These are phyloP conservation scores for Coffea humblotiana DNA, from an alignment of 305 asterid genomes.

Conservation along the genomic window DNA sequence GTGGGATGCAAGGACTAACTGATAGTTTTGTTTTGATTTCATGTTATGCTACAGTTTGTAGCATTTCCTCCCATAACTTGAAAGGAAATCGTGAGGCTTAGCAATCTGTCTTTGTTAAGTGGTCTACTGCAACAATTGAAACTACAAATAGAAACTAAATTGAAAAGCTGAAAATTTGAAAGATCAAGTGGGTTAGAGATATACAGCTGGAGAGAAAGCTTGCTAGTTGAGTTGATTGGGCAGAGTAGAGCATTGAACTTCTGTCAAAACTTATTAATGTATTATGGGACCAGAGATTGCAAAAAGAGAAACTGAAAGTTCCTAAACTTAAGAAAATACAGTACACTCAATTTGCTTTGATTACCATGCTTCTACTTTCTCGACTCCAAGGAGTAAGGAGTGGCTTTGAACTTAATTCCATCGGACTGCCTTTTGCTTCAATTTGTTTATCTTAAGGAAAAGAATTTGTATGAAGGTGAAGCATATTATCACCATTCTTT, in stretches of 20 bases:
- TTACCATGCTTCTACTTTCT: neutral
- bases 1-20: neutral
- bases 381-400: neutral
- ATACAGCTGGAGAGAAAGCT: too few relatives aligned
- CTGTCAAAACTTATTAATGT: neutral
- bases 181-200: neutral
- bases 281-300: neutral
- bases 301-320: neutral
- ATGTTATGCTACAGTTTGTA: neutral
- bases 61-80: neutral
- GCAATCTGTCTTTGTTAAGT: neutral
- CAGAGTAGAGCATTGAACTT: neutral
- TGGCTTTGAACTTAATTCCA: neutral
- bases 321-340: neutral
- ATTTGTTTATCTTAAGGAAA: neutral
- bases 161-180: constrained; percentile 4
- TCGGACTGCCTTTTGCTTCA: too few relatives aligned
- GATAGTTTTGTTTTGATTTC: neutral
- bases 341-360: neutral
- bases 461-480: constrained; percentile 1
- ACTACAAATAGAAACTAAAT: neutral
- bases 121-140: neutral
- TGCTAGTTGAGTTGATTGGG: neutral
- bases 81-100: neutral
- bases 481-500: neutral